These are phyloP conservation scores for Penicillium concentricum DNA, from an alignment of 2,329 filamentous ascomycete genomes.

Conservation along the genomic window DNA sequence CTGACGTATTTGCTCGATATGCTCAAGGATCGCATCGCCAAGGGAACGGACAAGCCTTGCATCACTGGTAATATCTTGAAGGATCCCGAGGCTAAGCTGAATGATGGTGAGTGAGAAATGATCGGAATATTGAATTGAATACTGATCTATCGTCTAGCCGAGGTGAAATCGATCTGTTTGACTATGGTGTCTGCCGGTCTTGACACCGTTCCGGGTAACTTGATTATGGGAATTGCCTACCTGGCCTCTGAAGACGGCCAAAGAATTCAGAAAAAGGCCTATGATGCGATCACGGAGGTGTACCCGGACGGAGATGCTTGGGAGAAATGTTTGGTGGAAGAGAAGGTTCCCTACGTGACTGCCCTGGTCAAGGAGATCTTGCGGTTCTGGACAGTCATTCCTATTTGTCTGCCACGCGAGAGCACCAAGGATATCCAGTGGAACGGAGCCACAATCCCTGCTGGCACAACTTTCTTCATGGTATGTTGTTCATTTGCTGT, in stretches of 20 bases:
- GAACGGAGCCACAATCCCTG: constrained; percentile 65
- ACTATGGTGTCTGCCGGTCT: constrained; percentile 80
- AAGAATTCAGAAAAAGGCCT: constrained; percentile 67
- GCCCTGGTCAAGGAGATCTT: constrained; percentile 77
- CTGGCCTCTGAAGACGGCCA: constrained; percentile 68
- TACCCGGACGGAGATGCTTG: constrained; percentile 76
- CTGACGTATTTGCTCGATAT: constrained; percentile 59
- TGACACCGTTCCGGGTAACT: constrained; percentile 76
- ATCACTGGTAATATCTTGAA: constrained; percentile 71
- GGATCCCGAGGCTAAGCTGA: constrained; percentile 66
- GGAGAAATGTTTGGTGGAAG: constrained; percentile 69
- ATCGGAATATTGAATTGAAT: constrained; percentile 17
- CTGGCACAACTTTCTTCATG: constrained; percentile 79
- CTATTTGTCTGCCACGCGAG: constrained; percentile 71
- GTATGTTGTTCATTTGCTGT: constrained; percentile 32
- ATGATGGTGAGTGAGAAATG: constrained; percentile 52
- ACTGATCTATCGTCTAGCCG: constrained; percentile 54
- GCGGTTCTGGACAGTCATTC: constrained; percentile 76
- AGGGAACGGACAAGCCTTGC: constrained; percentile 66
- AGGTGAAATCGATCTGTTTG: constrained; percentile 76
- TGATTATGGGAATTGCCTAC: constrained; percentile 77
- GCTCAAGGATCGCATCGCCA: constrained; percentile 60
- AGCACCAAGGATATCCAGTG: constrained; percentile 72
- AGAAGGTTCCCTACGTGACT: constrained; percentile 74
- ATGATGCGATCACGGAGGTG: constrained; percentile 66